Evolutionary conservation across 129 eudicot genomes (phyloP).

Genomic region (Pseudognaphalium luteoalbum): DNA sequence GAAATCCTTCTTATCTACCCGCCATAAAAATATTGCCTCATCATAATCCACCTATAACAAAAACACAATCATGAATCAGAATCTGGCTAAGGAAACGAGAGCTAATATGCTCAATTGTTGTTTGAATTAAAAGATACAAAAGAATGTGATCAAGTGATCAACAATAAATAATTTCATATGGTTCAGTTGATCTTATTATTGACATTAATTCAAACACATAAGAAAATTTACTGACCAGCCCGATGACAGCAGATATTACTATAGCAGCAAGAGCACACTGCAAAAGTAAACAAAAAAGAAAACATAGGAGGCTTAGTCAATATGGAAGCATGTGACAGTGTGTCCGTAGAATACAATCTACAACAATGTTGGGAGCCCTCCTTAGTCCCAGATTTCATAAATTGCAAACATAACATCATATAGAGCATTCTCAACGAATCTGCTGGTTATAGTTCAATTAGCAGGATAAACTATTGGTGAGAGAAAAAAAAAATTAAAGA

Average conservation of each 20-base stretch:
- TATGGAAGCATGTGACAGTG: not conserved
- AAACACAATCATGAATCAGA: slow-evolving; percentile 17
- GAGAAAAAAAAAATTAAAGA: too few species aligned
- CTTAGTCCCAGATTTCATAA: not conserved
- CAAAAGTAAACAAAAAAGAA: slow-evolving; percentile 23
- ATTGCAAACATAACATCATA: not conserved
- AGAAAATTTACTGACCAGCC: slow-evolving; percentile 64
- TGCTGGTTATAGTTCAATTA: not conserved
- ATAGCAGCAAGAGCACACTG: slow-evolving; percentile 98
- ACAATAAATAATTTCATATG: too few species aligned
- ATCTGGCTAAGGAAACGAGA: slow-evolving; percentile 7
- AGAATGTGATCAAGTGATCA: not conserved
- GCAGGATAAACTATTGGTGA: not conserved
- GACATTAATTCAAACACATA: not conserved
- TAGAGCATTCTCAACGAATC: too few species aligned
- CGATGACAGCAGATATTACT: slow-evolving; percentile 87
- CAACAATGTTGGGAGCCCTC: not conserved
- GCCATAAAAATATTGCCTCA: slow-evolving; percentile 91
- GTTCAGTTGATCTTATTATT: not conserved
- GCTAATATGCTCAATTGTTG: not conserved
- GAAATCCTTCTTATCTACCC: slow-evolving; percentile 87
- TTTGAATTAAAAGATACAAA: too few species aligned
- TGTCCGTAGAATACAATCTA: not conserved
- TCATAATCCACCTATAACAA: slow-evolving; percentile 90
- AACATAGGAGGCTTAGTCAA: not conserved